Conservation (phyloP, 768 basidiomycete genomes). For the Cyclocybe aegerita region DNA sequence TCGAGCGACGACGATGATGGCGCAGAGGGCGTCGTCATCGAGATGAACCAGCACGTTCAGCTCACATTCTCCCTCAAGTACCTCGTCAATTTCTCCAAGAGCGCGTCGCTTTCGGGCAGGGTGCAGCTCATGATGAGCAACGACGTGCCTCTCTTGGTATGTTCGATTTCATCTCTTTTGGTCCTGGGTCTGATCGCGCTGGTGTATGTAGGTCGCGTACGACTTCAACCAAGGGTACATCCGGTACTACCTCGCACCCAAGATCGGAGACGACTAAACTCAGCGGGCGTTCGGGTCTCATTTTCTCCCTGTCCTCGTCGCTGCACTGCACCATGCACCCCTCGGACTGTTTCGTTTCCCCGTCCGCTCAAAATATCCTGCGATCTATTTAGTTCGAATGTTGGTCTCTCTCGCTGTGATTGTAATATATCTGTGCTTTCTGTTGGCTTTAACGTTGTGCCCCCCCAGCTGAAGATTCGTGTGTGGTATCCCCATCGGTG, state of each 20-base stretch:
- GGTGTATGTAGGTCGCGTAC: conserved; percentile 69
- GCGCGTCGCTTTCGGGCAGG: conserved; percentile 58
- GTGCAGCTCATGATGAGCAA: conserved; percentile 22
- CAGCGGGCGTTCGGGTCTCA: conserved; percentile 4
- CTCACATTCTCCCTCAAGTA: conserved; percentile 97
- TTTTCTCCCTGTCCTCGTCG: background rate
- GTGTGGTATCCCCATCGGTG: too few relatives aligned
- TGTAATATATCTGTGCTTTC: too few relatives aligned
- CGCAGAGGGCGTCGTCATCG: conserved; percentile 61
- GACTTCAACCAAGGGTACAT: conserved; percentile 87
- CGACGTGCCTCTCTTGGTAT: conserved; percentile 21
- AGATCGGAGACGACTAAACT: conserved; percentile 88
- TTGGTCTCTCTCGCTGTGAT: too few relatives aligned
- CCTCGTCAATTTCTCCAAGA: conserved; percentile 95
- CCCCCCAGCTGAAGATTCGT: too few relatives aligned
- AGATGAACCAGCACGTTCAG: conserved; percentile 88
- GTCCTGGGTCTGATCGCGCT: conserved; percentile 17
- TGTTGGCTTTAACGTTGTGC: too few relatives aligned
- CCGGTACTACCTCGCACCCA: conserved; percentile 94
- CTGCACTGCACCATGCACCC: too few relatives aligned
- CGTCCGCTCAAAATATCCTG: too few relatives aligned
- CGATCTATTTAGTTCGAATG: too few relatives aligned
- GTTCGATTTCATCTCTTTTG: background rate
- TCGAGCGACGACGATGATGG: conserved; percentile 54
- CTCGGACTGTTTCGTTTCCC: too few relatives aligned